phyloP scores from a whole-genome alignment of 371 early-diverging fungal genomes.

The Mucor plumbeus region DNA sequence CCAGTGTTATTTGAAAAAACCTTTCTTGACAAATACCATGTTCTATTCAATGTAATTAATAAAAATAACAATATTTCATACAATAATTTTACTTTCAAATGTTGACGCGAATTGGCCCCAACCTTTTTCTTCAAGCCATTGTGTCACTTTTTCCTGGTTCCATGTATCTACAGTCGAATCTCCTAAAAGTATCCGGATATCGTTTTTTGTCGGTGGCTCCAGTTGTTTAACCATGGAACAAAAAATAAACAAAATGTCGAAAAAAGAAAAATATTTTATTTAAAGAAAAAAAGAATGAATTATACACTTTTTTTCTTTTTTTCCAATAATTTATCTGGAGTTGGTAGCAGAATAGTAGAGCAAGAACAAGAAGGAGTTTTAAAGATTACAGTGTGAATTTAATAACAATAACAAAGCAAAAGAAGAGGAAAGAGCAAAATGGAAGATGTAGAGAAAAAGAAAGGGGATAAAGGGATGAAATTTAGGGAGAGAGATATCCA shows the following conservation, averaged over 20 bases:
- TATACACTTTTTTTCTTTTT: neutral
- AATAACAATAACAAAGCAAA: neutral
- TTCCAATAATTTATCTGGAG: neutral
- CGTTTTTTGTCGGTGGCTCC: constrained; percentile 7
- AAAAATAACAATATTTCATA: neutral
- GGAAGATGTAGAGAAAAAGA: neutral
- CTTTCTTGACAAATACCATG: constrained; percentile 41
- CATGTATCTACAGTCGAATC: constrained; percentile 30
- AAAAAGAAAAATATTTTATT: neutral
- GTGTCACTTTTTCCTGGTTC: constrained; percentile 44
- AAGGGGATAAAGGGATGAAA: neutral
- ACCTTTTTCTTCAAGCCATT: constrained; percentile 50
- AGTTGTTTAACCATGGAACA: constrained; percentile 6
- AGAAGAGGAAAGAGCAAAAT: neutral
- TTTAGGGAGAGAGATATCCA: neutral
- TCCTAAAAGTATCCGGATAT: constrained; percentile 9
- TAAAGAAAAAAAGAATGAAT: neutral
- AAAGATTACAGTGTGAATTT: neutral
- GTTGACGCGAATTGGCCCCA: constrained; percentile 48
- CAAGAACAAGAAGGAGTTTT: neutral
- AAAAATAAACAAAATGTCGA: neutral
- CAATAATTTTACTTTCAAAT: constrained; percentile 46
- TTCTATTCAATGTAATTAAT: constrained; percentile 25
- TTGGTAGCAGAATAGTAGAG: neutral
- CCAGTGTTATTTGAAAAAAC: constrained; percentile 48